phyloP scores from a whole-genome alignment of 83 land plant genomes.

The Thuja plicata region DNA sequence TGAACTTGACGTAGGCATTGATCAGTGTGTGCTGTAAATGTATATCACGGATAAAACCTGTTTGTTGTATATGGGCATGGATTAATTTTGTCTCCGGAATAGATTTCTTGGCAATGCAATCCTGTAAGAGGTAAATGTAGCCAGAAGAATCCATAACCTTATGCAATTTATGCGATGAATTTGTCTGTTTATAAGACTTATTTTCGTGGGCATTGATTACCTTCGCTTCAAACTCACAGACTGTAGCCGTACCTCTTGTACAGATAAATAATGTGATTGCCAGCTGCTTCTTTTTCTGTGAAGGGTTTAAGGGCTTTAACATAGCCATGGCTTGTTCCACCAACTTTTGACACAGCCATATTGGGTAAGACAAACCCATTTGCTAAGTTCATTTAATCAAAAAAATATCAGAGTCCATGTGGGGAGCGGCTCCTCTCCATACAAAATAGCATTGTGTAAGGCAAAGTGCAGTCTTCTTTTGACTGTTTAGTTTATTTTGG shows the following conservation, averaged over 20 bases:
- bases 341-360: too few species aligned
- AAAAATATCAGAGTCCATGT: too few species aligned
- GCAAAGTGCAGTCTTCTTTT: too few species aligned
- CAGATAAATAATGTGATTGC: not conserved
- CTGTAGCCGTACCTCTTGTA: not conserved
- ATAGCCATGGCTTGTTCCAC: too few species aligned
- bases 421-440: too few species aligned
- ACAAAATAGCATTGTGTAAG: too few species aligned
- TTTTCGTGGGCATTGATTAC: not conserved
- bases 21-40: slow-evolving; percentile 48
- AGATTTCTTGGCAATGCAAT: not conserved
- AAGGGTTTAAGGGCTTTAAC: too few species aligned
- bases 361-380: too few species aligned
- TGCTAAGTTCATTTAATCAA: too few species aligned
- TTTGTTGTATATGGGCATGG: not conserved
- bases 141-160: not conserved
- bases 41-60: slow-evolving; percentile 23
- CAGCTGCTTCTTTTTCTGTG: not conserved
- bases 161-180: not conserved
- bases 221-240: not conserved
- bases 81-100: not conserved
- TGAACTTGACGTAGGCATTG: slow-evolving; percentile 38
- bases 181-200: not conserved
- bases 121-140: not conserved
- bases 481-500: too few species aligned